A percentile compares a stretch with the other conserved stretches of the same genome.
Conservation (phyloP, 2,329 filamentous ascomycete species). For the Colletotrichum chrysophilum region DNA sequence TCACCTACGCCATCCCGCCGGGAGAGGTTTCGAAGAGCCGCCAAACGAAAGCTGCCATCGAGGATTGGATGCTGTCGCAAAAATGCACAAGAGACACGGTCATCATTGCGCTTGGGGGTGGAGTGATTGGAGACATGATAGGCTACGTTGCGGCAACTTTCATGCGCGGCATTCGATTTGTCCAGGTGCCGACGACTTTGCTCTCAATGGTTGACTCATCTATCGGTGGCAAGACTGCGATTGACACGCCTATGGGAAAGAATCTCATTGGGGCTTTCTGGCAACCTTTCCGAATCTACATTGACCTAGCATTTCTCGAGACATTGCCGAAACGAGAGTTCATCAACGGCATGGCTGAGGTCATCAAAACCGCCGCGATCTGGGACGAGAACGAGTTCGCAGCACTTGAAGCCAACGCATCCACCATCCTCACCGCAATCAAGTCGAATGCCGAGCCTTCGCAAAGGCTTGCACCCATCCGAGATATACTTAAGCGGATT, state of each 20-base stretch:
- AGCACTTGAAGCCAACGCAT: conserved; percentile 80
- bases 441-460: conserved; percentile 51
- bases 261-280: conserved; percentile 96
- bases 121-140: conserved; percentile 97
- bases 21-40: conserved; percentile 94
- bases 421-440: conserved; percentile 75
- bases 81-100: conserved; percentile 95
- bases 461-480: conserved; percentile 71
- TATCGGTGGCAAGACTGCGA: conserved; percentile 97
- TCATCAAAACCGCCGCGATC: conserved; percentile 96
- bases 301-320: conserved; percentile 90
- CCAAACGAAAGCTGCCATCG: conserved; percentile 91
- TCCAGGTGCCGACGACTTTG: conserved; percentile 94
- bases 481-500: conserved; percentile 73
- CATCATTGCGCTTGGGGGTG: conserved; percentile 91
- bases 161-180: conserved; percentile 95
- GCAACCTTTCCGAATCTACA: conserved; percentile 93
- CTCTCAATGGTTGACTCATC: conserved; percentile 98
- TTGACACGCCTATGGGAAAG: conserved; percentile 95
- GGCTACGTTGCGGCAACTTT: conserved; percentile 98
- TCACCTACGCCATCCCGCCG: conserved; percentile 86
- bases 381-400: conserved; percentile 91
- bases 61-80: conserved; percentile 94
- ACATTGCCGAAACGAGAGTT: conserved; percentile 91
- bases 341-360: conserved; percentile 98